phyloP scores from a whole-genome alignment of 306 rosid genomes.

The Casuarina equisetifolia region DNA sequence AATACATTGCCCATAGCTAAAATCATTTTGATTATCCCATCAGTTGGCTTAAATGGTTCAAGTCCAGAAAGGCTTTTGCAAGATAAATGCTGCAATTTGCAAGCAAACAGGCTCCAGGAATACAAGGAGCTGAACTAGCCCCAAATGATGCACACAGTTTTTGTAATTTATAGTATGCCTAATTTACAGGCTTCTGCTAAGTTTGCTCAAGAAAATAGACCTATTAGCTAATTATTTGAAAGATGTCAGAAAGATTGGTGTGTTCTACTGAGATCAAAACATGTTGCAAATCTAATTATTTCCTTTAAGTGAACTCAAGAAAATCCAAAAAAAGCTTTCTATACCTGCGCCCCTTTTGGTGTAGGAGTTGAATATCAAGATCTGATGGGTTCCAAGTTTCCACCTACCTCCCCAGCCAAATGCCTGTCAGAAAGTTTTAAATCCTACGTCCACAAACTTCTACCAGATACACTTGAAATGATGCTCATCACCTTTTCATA shows the following conservation, averaged over 20 bases:
- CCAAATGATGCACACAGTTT: conserved; percentile 10
- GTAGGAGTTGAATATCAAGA: neutral
- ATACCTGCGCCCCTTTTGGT: neutral
- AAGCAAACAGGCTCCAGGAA: conserved; percentile 1
- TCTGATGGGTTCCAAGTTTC: too few species aligned
- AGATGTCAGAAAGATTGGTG: conserved; percentile 1
- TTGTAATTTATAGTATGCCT: neutral
- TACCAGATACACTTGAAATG: neutral
- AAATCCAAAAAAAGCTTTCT: conserved; percentile 8
- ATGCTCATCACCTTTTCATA: too few species aligned
- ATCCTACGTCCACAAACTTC: too few species aligned
- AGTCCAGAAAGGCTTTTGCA: neutral
- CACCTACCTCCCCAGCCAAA: too few species aligned
- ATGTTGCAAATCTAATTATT: neutral
- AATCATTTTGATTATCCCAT: neutral
- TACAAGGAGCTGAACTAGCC: neutral
- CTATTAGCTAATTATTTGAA: neutral
- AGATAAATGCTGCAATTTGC: conserved; percentile 12
- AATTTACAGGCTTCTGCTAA: neutral
- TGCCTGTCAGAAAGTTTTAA: too few species aligned
- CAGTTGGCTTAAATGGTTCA: conserved; percentile 1
- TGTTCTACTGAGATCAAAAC: conserved; percentile 4
- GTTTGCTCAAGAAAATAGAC: neutral
- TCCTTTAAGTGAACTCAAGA: neutral
- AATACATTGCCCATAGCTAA: neutral